These are phyloP conservation scores for Spiraea crenata DNA, from an alignment of 331 rosid species.

Conservation along the genomic window DNA sequence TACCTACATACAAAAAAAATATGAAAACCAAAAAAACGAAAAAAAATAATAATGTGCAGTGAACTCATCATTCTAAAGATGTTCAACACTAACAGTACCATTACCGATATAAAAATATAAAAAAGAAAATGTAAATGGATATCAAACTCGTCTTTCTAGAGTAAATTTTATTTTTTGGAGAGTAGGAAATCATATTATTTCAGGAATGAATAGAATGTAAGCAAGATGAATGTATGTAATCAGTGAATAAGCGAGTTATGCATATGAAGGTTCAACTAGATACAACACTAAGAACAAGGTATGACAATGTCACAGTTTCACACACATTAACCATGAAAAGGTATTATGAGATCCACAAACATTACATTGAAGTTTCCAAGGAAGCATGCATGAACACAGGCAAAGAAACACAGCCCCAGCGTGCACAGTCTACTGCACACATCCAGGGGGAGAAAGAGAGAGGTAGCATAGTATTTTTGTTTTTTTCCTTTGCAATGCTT, in stretches of 20 bases:
- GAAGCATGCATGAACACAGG: too few species aligned
- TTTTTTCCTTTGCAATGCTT: background rate
- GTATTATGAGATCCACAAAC: background rate
- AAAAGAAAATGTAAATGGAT: background rate
- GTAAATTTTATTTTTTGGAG: background rate
- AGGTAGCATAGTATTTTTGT: too few species aligned
- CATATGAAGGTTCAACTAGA: background rate
- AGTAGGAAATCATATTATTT: background rate
- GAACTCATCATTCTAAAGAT: background rate
- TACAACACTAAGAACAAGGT: background rate
- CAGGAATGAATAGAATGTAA: background rate
- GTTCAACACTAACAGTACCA: background rate
- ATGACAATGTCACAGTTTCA: background rate
- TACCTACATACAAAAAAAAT: constrained; percentile 47
- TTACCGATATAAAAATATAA: background rate
- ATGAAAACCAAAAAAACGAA: background rate
- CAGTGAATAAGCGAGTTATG: background rate
- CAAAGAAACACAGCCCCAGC: too few species aligned
- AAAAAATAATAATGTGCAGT: background rate
- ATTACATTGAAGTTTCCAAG: too few species aligned
- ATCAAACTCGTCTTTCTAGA: background rate
- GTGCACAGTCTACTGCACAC: too few species aligned
- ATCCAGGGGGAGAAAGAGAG: too few species aligned
- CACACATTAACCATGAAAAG: background rate
- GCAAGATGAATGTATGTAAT: background rate